Evolutionary conservation across 2,329 filamentous ascomycete species (phyloP).

Genomic region (Botrytis fragariae): DNA sequence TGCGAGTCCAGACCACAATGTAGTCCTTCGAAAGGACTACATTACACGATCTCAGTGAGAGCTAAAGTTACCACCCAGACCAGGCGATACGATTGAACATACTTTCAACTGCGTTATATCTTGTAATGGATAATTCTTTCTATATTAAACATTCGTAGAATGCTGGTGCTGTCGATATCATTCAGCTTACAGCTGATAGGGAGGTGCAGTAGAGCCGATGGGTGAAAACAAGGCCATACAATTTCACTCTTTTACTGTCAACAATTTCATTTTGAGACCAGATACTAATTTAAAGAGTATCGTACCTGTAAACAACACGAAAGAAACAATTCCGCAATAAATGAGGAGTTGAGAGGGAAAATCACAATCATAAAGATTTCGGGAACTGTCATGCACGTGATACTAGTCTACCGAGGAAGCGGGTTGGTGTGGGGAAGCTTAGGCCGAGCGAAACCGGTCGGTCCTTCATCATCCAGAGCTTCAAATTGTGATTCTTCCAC

Average conservation of each 20-base stretch:
- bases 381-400: not conserved
- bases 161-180: not conserved
- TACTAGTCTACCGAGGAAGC: constrained; percentile 3
- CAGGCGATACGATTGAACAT: not conserved
- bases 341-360: not conserved
- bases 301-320: not conserved
- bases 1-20: not conserved
- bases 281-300: not conserved
- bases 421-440: constrained; percentile 17
- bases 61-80: not conserved
- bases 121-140: not conserved
- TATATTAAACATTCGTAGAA: not conserved
- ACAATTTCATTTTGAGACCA: not conserved
- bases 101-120: not conserved
- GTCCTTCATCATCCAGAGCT: constrained; percentile 16
- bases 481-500: constrained; percentile 7
- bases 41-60: not conserved
- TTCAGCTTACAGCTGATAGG: not conserved
- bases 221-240: not conserved
- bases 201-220: not conserved
- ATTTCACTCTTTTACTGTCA: not conserved
- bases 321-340: too few species aligned
- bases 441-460: constrained; percentile 17
- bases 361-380: not conserved
- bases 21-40: not conserved